Evolutionary conservation across 352 stramenopile species (phyloP), one percentile per base, ranked within the genome.

Genomic region (Phytophthora boehmeriae): DNA sequence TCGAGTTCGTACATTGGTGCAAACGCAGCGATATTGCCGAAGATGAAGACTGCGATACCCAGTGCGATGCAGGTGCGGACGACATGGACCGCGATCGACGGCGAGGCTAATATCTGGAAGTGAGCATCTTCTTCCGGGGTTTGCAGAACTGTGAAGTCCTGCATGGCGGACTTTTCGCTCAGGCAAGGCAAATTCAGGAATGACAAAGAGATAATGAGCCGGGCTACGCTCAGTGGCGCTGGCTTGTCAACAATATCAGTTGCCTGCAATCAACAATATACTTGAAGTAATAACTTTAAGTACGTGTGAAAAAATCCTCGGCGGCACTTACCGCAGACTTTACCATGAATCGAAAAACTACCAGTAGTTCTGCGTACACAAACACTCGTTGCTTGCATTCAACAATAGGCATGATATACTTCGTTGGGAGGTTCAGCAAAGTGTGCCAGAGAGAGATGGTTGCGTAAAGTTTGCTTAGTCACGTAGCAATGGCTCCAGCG

Each of bases 11-110:
- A 88, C 32, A 86, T 38, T 2, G 78, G 76, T 5, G 78, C 75
- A 68, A 66, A 86, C 1, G 76, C 85, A 16, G 73, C 75, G 42
- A 88, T 78, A 63, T 88, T 88, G 39, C 78, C 78, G 45, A 88
- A 88, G 52, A 88, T 64, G 61, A 84, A 88, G 45, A 66, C 53
- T 14, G 55, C 63, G 48, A 81, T 59, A 19, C 61, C 48, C 54
- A 85, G 54, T 41, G 71, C 27, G 23, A 82, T 68, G 23, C 71
- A 59, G 27, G 75, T 63, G 20, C 73, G 73, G 23, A 79, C 50
- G 36, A 63, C 53, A 14, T 77, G 66, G 36, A 78, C 63, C 16
- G 56, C 28, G 9, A 30, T 20, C 44, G 70, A 78, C 13, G 45
- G 39, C 1, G 28, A 17, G 19, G 11, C 36, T 56, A 43, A 23